These are phyloP conservation scores for Cutaneotrichosporon sp. DNA, from an alignment of 1,284 basidiomycete genomes.

Conservation along the genomic window DNA sequence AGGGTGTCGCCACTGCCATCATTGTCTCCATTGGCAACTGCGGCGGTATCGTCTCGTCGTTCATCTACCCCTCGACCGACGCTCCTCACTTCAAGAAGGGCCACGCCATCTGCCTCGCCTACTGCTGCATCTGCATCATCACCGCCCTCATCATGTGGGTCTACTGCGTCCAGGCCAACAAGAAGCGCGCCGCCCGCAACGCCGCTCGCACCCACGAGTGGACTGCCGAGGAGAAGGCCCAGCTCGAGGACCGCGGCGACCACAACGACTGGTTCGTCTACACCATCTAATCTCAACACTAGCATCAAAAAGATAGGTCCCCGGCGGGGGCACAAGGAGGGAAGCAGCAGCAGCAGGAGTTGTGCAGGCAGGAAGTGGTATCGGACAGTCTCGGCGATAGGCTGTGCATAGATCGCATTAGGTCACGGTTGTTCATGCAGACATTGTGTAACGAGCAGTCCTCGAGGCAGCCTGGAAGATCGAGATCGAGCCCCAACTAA, in stretches of 20 bases:
- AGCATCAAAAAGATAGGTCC: background rate
- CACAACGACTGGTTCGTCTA: conserved; percentile 44
- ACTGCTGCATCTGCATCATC: conserved; percentile 30
- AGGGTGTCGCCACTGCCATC: conserved; percentile 61
- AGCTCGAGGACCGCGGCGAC: conserved; percentile 40
- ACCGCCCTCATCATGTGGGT: conserved; percentile 28
- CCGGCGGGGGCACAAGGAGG: too few relatives aligned
- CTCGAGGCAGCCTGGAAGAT: too few relatives aligned
- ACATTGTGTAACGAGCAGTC: background rate
- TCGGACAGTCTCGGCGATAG: background rate
- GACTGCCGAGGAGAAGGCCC: conserved; percentile 38
- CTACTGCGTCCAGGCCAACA: conserved; percentile 32
- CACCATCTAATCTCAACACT: conserved; percentile 26
- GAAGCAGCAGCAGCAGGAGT: background rate
- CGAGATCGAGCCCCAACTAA: too few relatives aligned
- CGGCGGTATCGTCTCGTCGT: conserved; percentile 59
- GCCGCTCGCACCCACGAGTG: conserved; percentile 32
- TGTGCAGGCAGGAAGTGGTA: background rate
- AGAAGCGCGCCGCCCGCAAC: conserved; percentile 32
- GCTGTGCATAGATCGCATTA: background rate
- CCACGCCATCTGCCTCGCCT: conserved; percentile 38
- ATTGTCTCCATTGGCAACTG: conserved; percentile 61
- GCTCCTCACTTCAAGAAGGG: conserved; percentile 35
- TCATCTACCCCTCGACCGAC: conserved; percentile 53
- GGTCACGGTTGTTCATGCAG: background rate